phyloP scores from a whole-genome alignment of 345 rosid genomes.

The Brassica juncea region DNA sequence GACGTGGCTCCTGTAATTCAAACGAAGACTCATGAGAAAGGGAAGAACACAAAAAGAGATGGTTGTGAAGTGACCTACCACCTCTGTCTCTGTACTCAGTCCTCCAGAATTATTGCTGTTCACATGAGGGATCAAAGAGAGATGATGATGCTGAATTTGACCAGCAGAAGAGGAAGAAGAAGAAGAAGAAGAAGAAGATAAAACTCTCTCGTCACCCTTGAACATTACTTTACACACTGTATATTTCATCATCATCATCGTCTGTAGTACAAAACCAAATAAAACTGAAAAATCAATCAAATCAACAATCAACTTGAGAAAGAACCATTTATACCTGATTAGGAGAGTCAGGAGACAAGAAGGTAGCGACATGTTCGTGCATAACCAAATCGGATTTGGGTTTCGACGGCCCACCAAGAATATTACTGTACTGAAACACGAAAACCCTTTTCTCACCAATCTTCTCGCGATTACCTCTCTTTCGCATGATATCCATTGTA shows the following conservation, averaged over 20 bases:
- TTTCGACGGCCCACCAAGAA: background rate
- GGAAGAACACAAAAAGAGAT: no score
- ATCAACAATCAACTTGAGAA: no score
- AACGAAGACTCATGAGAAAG: no score
- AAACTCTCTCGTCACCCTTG: background rate
- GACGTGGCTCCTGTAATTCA: background rate
- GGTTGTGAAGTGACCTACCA: background rate
- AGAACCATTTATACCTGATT: background rate
- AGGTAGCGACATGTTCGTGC: conserved; percentile 35
- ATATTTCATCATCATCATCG: no score
- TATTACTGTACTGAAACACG: conserved; percentile 35
- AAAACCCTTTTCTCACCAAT: conserved; percentile 52
- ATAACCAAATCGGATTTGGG: conserved; percentile 36
- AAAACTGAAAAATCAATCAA: no score
- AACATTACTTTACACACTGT: no score
- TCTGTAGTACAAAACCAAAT: no score
- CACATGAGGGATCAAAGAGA: background rate
- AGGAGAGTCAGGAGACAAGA: background rate
- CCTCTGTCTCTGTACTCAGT: background rate
- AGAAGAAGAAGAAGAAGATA: background rate
- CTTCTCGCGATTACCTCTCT: background rate
- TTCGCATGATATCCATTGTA: conserved; percentile 13
- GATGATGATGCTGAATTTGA: background rate
- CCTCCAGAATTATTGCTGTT: background rate
- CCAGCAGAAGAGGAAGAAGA: background rate